These are phyloP conservation scores for Forsythia suspensa DNA, from an alignment of 257 asterid species.

Conservation along the genomic window DNA sequence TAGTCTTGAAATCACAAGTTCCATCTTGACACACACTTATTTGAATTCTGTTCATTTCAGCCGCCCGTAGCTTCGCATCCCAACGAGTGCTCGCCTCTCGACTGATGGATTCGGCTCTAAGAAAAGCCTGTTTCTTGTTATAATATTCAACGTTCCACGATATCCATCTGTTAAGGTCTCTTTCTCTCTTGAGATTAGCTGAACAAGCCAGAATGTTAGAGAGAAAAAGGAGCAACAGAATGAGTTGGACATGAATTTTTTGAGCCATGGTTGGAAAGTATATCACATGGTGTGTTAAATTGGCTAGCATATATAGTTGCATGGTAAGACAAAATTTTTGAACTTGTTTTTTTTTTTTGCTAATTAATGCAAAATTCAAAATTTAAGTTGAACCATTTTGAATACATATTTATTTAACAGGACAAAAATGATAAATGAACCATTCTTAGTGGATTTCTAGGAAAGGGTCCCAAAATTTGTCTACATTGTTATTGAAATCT, in stretches of 20 bases:
- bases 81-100: constrained; percentile 7
- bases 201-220: constrained; percentile 16
- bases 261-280: constrained; percentile 31
- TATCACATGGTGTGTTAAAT: neutral
- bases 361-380: neutral
- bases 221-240: constrained; percentile 23
- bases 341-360: neutral
- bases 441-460: neutral
- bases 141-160: constrained; percentile 38
- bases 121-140: constrained; percentile 12
- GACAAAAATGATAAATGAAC: neutral
- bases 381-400: too few relatives aligned
- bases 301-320: neutral
- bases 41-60: constrained; percentile 40
- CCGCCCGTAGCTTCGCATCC: constrained; percentile 36
- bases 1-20: constrained; percentile 39
- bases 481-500: neutral
- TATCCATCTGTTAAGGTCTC: constrained; percentile 37
- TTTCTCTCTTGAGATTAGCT: constrained; percentile 1
- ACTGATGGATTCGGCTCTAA: neutral
- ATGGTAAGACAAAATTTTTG: neutral
- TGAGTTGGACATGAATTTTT: constrained; percentile 16
- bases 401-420: too few relatives aligned
- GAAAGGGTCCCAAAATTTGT: constrained; percentile 29
- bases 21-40: constrained; percentile 57